Evolutionary conservation across 2,329 filamentous ascomycete species (phyloP).

Genomic region (Colletotrichum caudatum): DNA sequence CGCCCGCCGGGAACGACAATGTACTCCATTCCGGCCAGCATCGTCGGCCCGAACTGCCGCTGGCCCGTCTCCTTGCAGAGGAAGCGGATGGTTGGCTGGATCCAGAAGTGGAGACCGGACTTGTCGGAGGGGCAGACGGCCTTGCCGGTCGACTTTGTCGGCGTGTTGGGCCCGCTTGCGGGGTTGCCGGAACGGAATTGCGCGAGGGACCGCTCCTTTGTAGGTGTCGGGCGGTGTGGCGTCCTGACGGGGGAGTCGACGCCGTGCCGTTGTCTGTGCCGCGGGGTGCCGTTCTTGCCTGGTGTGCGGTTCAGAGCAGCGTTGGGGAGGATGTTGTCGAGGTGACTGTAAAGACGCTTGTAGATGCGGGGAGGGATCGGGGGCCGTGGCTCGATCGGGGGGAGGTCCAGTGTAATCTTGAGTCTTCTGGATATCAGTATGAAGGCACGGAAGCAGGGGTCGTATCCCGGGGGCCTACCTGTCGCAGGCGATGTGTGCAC

Average conservation of each 20-base stretch:
- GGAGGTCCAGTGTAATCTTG: slow-evolving; percentile 81
- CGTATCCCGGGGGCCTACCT: slow-evolving; percentile 61
- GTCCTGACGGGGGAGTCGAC: slow-evolving; percentile 45
- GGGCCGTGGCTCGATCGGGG: slow-evolving; percentile 79
- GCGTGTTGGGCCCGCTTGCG: slow-evolving; percentile 44
- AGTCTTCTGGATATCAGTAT: slow-evolving; percentile 63
- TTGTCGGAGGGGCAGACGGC: slow-evolving; percentile 46
- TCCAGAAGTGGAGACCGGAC: slow-evolving; percentile 70
- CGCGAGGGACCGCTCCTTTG: slow-evolving; percentile 59
- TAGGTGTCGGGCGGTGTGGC: slow-evolving; percentile 54
- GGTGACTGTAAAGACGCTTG: slow-evolving; percentile 83
- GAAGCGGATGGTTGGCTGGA: slow-evolving; percentile 74
- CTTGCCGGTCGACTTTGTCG: slow-evolving; percentile 57
- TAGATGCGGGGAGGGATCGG: slow-evolving; percentile 86
- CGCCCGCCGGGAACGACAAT: slow-evolving; percentile 60
- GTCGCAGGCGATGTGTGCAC: slow-evolving; percentile 90
- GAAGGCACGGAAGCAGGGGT: not conserved
- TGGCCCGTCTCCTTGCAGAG: slow-evolving; percentile 73
- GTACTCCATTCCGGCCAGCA: slow-evolving; percentile 78
- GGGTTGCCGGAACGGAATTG: slow-evolving; percentile 56
- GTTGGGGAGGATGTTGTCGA: slow-evolving; percentile 77
- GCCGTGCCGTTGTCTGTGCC: slow-evolving; percentile 48
- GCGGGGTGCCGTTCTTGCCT: slow-evolving; percentile 48
- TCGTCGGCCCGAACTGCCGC: slow-evolving; percentile 74
- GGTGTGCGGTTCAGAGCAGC: slow-evolving; percentile 51